phyloP scores from a whole-genome alignment of 2,329 filamentous ascomycete genomes.

The Fulvia fulva region DNA sequence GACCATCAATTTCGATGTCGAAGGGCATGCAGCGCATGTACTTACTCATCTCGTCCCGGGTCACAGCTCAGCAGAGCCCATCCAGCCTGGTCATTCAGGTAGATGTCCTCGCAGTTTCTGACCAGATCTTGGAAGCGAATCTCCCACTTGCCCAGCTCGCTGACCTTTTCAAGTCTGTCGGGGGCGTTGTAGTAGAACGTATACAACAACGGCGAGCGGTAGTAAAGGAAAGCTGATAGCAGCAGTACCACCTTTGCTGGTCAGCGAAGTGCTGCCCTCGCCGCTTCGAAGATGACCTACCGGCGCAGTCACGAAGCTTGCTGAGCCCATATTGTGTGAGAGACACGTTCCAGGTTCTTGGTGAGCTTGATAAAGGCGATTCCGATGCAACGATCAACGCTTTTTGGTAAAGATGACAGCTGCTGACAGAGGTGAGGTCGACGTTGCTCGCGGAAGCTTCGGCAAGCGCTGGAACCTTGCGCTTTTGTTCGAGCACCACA shows the following conservation, averaged over 20 bases:
- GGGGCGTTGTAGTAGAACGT: conserved; percentile 23
- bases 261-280: not conserved
- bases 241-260: conserved; percentile 9
- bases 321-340: not conserved
- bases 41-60: conserved; percentile 35
- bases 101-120: conserved; percentile 44
- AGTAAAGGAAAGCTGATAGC: conserved; percentile 23
- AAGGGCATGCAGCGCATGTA: not conserved
- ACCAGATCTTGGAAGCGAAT: conserved; percentile 36
- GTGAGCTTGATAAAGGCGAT: not conserved
- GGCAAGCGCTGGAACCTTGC: not conserved
- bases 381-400: not conserved
- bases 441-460: not conserved
- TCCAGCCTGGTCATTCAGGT: conserved; percentile 35
- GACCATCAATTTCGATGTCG: not conserved
- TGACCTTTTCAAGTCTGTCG: conserved; percentile 8
- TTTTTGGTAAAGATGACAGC: not conserved
- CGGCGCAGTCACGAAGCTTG: not conserved
- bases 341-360: too few relatives aligned
- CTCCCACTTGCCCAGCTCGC: conserved; percentile 1
- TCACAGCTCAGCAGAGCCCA: conserved; percentile 44
- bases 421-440: not conserved
- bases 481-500: not conserved
- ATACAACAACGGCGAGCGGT: conserved; percentile 10
- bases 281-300: not conserved